Evolutionary conservation across 2,329 filamentous ascomycete species (phyloP).

Genomic region (Claviceps spartinae): DNA sequence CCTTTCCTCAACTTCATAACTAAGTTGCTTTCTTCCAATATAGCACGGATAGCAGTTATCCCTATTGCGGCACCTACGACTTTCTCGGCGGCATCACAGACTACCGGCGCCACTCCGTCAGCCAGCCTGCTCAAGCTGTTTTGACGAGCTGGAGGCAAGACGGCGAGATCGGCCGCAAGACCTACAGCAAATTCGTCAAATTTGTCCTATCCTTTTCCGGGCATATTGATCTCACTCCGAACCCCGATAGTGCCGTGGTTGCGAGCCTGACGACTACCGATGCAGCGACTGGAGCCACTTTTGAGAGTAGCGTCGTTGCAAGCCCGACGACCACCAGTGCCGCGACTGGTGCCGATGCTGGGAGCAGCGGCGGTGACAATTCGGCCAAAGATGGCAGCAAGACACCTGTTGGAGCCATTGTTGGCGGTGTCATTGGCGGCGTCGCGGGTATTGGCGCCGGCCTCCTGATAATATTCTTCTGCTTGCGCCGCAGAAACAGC

Average conservation of each 20-base stretch:
- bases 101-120: conserved; percentile 16
- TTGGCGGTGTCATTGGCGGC: conserved; percentile 25
- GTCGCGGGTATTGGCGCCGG: conserved; percentile 20
- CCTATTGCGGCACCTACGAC: conserved; percentile 32
- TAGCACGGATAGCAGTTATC: conserved; percentile 22
- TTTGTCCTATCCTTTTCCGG: not conserved
- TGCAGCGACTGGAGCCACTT: not conserved
- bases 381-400: conserved; percentile 4
- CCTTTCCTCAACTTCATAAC: not conserved
- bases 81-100: conserved; percentile 28
- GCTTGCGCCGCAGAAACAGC: conserved; percentile 18
- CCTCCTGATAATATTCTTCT: conserved; percentile 17
- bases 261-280: not conserved
- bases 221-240: not conserved
- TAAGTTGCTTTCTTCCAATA: not conserved
- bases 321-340: conserved; percentile 1
- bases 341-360: not conserved
- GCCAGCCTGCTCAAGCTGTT: conserved; percentile 20
- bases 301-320: not conserved
- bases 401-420: conserved; percentile 22
- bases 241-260: not conserved
- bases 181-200: not conserved
- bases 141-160: conserved; percentile 23
- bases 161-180: conserved; percentile 18
- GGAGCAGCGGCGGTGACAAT: not conserved